These are phyloP conservation scores for Stromatinia cepivora DNA, from an alignment of 2,329 filamentous ascomycete species.

Conservation along the genomic window DNA sequence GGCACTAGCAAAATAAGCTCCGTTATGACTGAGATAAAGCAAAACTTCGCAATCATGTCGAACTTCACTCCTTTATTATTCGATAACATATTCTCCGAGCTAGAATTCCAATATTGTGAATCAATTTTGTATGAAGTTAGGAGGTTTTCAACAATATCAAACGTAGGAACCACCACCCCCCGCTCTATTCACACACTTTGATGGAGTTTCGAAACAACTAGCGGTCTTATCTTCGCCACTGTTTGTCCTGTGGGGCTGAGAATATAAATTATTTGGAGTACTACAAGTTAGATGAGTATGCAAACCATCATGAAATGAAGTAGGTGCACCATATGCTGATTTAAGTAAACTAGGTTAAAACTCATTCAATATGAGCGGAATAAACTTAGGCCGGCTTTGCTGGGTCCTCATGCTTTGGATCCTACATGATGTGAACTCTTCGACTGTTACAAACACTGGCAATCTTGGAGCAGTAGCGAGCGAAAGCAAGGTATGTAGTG, in stretches of 20 bases:
- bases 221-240: neutral
- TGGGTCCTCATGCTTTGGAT: neutral
- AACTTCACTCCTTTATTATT: neutral
- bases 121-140: neutral
- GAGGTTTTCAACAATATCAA: neutral
- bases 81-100: neutral
- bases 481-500: constrained; percentile 53
- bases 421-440: neutral
- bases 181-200: neutral
- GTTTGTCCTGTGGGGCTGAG: neutral
- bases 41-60: neutral
- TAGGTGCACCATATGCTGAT: neutral
- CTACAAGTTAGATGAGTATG: neutral
- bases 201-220: neutral
- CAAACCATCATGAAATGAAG: neutral
- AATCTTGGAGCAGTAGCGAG: constrained; percentile 51
- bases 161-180: neutral
- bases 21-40: constrained; percentile 8
- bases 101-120: neutral
- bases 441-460: neutral
- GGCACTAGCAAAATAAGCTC: constrained; percentile 8
- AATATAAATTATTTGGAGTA: neutral
- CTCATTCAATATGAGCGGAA: neutral
- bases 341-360: neutral
- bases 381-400: neutral